Evolutionary conservation across 495 filamentous ascomycete species (phyloP).

Genomic region (Baudoinia panamericana): DNA sequence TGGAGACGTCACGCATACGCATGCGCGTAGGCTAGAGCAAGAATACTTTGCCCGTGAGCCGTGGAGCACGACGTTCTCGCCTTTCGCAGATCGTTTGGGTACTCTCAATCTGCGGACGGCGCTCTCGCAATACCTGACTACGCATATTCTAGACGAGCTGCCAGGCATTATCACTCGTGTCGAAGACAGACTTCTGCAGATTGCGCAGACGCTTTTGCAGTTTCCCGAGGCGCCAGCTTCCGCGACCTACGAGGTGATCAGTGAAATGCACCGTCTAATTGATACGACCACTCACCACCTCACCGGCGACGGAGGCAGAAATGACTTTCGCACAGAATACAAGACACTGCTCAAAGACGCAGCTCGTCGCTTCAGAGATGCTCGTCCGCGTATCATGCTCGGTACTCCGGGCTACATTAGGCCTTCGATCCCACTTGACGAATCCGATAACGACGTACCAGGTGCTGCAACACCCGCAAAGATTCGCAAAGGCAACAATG

Average conservation of each 20-base stretch:
- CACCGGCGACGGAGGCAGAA: constrained; percentile 17
- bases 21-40: constrained; percentile 30
- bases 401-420: constrained; percentile 2
- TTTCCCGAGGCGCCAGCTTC: constrained; percentile 28
- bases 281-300: constrained; percentile 11
- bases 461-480: constrained; percentile 6
- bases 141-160: constrained; percentile 22
- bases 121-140: constrained; percentile 30
- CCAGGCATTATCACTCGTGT: constrained; percentile 28
- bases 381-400: constrained; percentile 16
- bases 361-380: constrained; percentile 6
- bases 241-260: constrained; percentile 20
- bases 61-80: constrained; percentile 28
- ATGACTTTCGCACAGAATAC: constrained; percentile 24
- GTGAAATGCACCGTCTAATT: constrained; percentile 17
- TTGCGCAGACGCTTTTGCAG: constrained; percentile 21
- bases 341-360: constrained; percentile 13
- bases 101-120: constrained; percentile 26
- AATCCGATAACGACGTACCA: constrained; percentile 1
- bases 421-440: neutral
- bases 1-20: constrained; percentile 25
- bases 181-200: constrained; percentile 18
- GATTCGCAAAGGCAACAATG: constrained; percentile 13
- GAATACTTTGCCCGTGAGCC: constrained; percentile 32
- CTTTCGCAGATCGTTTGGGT: constrained; percentile 29